Evolutionary conservation across 345 rosid species (phyloP).

Genomic region (Gossypium thurberi): DNA sequence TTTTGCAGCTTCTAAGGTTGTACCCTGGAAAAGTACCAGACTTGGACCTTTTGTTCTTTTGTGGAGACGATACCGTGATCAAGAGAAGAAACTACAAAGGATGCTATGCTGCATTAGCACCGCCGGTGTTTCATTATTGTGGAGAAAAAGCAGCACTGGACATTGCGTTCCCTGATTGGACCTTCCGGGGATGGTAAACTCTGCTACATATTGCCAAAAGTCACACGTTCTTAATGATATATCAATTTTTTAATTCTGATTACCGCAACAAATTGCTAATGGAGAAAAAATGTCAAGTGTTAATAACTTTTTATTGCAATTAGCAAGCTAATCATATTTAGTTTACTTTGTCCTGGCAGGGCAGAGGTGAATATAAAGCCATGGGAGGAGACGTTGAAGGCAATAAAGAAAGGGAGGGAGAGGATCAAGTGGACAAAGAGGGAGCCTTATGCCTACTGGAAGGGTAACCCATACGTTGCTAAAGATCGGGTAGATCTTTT

Average conservation of each 20-base stretch:
- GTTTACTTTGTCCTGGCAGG: constrained; percentile 11
- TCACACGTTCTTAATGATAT: background rate
- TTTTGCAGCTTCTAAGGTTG: constrained; percentile 58
- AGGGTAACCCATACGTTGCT: constrained; percentile 25
- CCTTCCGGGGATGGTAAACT: constrained; percentile 74
- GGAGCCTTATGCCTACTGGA: constrained; percentile 32
- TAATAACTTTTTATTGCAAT: background rate
- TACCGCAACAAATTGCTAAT: no score
- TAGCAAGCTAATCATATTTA: background rate
- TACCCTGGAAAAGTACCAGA: constrained; percentile 62
- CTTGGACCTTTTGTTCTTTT: constrained; percentile 51
- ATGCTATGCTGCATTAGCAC: constrained; percentile 26
- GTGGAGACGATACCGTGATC: constrained; percentile 39
- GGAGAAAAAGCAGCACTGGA: constrained; percentile 34
- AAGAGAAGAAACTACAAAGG: constrained; percentile 23
- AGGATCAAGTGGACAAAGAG: constrained; percentile 25
- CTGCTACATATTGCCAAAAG: background rate
- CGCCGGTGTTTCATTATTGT: constrained; percentile 64
- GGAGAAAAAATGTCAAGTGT: no score
- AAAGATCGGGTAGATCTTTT: constrained; percentile 18
- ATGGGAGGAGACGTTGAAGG: constrained; percentile 21
- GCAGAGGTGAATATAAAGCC: constrained; percentile 36
- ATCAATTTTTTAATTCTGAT: no score
- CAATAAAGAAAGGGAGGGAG: constrained; percentile 21
- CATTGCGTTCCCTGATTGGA: constrained; percentile 62